Evolutionary conservation across 176 grass and related monocot species (phyloP), one percentile per base, ranked within the genome.

Genomic region (Typha latifolia): DNA sequence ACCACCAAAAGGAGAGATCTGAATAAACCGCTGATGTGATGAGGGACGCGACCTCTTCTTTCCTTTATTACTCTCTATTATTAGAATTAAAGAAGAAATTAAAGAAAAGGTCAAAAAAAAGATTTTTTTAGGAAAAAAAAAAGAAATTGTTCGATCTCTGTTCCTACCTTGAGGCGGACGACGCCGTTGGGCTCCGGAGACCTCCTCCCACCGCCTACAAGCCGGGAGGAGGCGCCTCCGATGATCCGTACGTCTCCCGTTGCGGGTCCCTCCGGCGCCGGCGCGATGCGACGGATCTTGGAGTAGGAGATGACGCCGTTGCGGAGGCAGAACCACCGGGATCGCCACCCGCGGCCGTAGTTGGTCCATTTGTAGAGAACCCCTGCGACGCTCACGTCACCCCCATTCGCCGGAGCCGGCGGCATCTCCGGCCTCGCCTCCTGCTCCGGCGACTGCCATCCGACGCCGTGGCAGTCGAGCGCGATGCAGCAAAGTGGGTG

Each of bases 341-440:
- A 81, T 59, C 83, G 77, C 87, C 87, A 90, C 24, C 87, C 87
- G 5, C 83, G 83, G 5, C 87, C 87, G 83, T 90, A 90, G 80
- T 90, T 90, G 77, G 87, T 90, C 87, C 87, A 90, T 80, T 90
- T 90, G 70, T 90, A 81, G 14, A 90, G 77, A 27, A 83, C 73
- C 8, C 87, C 87, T 1, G 78, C 87, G 32, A 90, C 83, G 29
- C 61, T 64, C 48, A 78, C 87, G 16, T 69, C 71, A 47, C 69
- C 31, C 1, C 49, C 79, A 23, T 56, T 22, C 4, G 26, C 75
- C 66, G 13, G 56, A 0, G 59, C 20, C 49, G 64, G 15, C 72
- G 14, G 66, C 21, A 47, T 49, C 24, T 67, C 81, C 11, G 80
- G 72, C 69, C 12, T 21, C 63, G 69, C 62, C 14, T 76, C 27